Conservation (phyloP, 305 asterid species). For the Solanum aculeatissimum region DNA sequence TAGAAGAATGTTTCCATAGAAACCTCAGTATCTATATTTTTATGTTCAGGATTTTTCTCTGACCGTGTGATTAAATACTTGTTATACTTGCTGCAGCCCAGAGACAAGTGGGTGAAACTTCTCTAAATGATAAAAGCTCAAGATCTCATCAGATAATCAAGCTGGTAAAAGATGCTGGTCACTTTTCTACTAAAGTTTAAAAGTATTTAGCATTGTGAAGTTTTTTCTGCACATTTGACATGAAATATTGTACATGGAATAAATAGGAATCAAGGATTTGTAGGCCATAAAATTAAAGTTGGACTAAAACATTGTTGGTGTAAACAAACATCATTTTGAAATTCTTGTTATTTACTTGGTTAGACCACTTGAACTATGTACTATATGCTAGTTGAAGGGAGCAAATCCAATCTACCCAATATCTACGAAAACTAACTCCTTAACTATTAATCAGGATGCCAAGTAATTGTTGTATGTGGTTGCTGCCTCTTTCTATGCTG, state of each 20-base stretch:
- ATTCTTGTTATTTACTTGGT: background rate
- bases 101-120: slow-evolving; percentile 92
- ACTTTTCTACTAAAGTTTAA: background rate
- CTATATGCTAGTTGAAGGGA: background rate
- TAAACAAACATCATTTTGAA: background rate
- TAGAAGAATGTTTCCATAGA: background rate
- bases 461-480: background rate
- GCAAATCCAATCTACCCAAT: background rate
- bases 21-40: background rate
- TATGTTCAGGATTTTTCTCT: background rate
- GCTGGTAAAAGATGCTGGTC: slow-evolving; percentile 41
- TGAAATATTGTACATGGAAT: background rate
- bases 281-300: background rate
- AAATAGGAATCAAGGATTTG: background rate
- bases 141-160: slow-evolving; percentile 95
- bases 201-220: background rate
- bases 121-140: slow-evolving; percentile 86
- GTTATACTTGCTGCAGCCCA: slow-evolving; percentile 56
- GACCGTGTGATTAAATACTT: slow-evolving; percentile 6
- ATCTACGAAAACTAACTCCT: background rate
- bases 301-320: too few species aligned
- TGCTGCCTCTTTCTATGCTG: background rate
- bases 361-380: background rate
- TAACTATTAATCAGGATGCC: background rate
- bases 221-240: background rate